These are phyloP conservation scores for Platanus orientalis DNA, from an alignment of 164 flowering plant species.

Conservation along the genomic window DNA sequence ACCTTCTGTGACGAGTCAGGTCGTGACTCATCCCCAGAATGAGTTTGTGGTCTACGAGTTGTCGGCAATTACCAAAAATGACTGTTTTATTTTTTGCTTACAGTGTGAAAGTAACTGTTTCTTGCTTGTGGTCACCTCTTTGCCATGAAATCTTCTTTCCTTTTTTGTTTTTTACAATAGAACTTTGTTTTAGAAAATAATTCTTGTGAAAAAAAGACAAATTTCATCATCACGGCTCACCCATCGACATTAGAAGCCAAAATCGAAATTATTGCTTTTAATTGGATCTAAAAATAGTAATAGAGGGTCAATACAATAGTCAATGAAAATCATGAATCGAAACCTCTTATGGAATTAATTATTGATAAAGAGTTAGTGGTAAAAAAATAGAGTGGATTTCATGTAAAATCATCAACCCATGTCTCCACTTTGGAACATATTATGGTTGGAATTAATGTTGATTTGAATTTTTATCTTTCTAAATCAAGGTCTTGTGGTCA, in stretches of 20 bases:
- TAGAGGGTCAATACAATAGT: background rate
- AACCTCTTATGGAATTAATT: background rate
- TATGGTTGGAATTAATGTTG: background rate
- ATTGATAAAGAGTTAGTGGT: background rate
- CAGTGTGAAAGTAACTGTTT: constrained; percentile 3
- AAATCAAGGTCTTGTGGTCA: too few relatives aligned
- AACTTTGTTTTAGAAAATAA: constrained; percentile 2
- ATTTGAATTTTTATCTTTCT: too few relatives aligned
- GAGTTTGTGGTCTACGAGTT: background rate
- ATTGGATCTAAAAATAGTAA: background rate
- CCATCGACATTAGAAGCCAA: background rate
- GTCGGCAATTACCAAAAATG: constrained; percentile 11
- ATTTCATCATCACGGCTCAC: constrained; percentile 6
- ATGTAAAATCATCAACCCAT: too few relatives aligned
- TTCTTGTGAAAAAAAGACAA: constrained; percentile 25
- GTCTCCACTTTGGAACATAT: background rate
- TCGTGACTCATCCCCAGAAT: background rate
- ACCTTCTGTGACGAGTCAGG: too few relatives aligned
- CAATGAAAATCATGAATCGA: background rate
- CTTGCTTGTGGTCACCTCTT: constrained; percentile 22
- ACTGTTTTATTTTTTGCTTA: background rate
- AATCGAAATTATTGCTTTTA: constrained; percentile 1
- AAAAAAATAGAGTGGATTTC: background rate
- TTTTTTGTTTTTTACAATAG: constrained; percentile 3
- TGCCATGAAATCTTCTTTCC: constrained; percentile 32